These are phyloP conservation scores for Tylopilus felleus DNA, from an alignment of 768 basidiomycete species.

Conservation along the genomic window DNA sequence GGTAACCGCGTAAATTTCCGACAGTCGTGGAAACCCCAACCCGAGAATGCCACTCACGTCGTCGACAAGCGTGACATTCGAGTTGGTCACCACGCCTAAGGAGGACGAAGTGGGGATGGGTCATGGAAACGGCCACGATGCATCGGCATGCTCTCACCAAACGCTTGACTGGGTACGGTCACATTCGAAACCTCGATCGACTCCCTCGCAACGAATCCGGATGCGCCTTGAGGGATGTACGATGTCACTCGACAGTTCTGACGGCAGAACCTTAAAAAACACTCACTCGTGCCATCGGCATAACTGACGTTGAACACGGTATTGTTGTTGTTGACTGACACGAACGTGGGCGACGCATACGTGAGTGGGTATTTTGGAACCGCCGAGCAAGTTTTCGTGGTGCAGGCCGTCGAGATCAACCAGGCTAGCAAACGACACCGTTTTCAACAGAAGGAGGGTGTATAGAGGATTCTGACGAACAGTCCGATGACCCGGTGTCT, in stretches of 20 bases:
- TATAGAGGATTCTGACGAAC: conserved; percentile 14
- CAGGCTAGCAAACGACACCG: conserved; percentile 48
- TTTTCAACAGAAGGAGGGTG: neutral
- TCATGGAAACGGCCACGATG: neutral
- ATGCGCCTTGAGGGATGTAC: conserved; percentile 43
- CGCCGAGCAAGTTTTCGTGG: conserved; percentile 47
- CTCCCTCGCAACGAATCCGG: conserved; percentile 71
- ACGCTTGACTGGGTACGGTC: conserved; percentile 56
- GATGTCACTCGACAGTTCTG: neutral
- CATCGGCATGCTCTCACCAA: conserved; percentile 48
- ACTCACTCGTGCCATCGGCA: conserved; percentile 66
- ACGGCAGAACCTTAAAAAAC: neutral
- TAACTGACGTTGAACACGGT: conserved; percentile 61
- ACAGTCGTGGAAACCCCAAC: conserved; percentile 72
- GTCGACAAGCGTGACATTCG: conserved; percentile 61
- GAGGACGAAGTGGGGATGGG: neutral
- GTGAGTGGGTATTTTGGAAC: conserved; percentile 70
- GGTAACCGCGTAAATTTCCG: conserved; percentile 46
- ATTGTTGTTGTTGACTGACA: conserved; percentile 54
- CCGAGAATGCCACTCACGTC: conserved; percentile 71
- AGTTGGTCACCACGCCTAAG: conserved; percentile 56
- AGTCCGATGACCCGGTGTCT: conserved; percentile 61
- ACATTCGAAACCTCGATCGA: conserved; percentile 58
- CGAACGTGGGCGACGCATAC: conserved; percentile 65
- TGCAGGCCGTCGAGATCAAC: conserved; percentile 64